phyloP scores from a whole-genome alignment of 371 early-diverging fungal species.

The Scutellospora calospora region DNA sequence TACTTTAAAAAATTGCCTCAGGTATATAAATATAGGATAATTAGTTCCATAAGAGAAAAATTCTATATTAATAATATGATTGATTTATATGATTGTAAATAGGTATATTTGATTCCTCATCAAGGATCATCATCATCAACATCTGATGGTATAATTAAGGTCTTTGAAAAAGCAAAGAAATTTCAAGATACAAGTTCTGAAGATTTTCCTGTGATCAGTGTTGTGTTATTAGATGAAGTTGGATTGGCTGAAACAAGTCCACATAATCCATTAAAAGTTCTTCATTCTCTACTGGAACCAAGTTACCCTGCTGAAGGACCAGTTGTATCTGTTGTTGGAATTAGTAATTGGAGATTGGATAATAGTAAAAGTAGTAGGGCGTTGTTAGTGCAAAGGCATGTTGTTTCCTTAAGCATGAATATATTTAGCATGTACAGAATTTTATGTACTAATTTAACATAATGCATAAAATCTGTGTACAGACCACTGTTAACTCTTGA shows the following conservation, averaged over 20 bases:
- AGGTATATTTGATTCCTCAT: constrained; percentile 45
- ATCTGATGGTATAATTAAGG: constrained; percentile 46
- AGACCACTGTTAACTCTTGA: constrained; percentile 14
- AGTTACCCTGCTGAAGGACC: constrained; percentile 45
- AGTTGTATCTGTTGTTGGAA: constrained; percentile 40
- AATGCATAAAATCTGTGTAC: no score
- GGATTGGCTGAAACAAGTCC: constrained; percentile 45
- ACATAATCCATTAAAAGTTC: constrained; percentile 44
- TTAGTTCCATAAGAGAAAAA: no score
- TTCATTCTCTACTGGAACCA: constrained; percentile 45
- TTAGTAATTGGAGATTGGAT: constrained; percentile 45
- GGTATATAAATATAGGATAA: neutral
- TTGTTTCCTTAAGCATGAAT: neutral
- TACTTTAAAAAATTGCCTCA: constrained; percentile 42
- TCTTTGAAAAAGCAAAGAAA: constrained; percentile 43
- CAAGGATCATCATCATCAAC: constrained; percentile 46
- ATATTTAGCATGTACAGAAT: neutral
- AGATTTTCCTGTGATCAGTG: constrained; percentile 38
- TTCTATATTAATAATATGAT: neutral
- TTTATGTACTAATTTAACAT: neutral
- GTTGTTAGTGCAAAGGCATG: constrained; percentile 31
- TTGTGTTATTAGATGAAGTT: constrained; percentile 46
- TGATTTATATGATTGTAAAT: neutral
- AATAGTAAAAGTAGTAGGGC: constrained; percentile 45
- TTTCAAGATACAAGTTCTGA: constrained; percentile 44